Evolutionary conservation across 2,329 filamentous ascomycete species (phyloP).

Genomic region (Fusarium equiseti): DNA sequence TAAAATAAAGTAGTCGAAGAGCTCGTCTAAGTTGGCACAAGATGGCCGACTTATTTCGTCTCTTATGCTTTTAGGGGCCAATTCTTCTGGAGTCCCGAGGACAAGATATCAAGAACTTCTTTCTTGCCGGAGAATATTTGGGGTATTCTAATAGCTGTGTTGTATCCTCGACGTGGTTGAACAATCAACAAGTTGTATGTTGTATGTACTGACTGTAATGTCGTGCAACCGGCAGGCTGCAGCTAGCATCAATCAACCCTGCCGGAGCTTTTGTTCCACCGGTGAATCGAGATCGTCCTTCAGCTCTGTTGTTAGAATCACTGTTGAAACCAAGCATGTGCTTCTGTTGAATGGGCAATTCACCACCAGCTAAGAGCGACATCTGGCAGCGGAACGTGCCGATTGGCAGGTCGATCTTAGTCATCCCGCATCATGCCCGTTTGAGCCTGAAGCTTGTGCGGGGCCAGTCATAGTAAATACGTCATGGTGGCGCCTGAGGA

Average conservation of each 20-base stretch:
- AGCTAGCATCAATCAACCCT: background rate
- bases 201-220: background rate
- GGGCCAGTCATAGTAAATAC: conserved; percentile 37
- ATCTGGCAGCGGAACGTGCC: conserved; percentile 26
- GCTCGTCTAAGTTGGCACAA: background rate
- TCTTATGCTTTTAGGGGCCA: background rate
- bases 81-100: background rate
- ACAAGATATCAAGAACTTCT: background rate
- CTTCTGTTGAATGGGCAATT: conserved; percentile 9
- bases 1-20: background rate
- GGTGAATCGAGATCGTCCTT: conserved; percentile 28
- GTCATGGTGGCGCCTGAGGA: conserved; percentile 43
- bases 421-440: conserved; percentile 28
- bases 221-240: background rate
- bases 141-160: background rate
- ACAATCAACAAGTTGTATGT: background rate
- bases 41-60: background rate
- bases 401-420: conserved; percentile 8
- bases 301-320: conserved; percentile 12
- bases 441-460: conserved; percentile 43
- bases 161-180: background rate
- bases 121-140: background rate
- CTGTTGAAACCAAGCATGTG: conserved; percentile 27
- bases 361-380: background rate
- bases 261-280: conserved; percentile 42